Conservation (phyloP, 768 basidiomycete genomes). For the Phlegmacium glaucopus region DNA sequence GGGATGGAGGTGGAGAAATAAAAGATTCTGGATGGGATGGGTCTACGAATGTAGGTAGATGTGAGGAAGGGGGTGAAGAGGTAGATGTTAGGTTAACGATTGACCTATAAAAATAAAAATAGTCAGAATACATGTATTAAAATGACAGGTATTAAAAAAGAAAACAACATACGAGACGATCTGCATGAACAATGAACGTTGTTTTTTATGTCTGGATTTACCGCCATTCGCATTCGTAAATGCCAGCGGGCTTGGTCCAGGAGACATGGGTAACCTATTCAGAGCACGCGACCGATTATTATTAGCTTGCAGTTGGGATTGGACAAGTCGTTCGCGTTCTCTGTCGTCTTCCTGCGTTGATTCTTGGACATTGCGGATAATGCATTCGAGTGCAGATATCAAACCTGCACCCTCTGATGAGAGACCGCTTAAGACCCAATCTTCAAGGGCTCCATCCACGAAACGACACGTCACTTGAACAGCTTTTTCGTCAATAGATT, state of each 20-base stretch:
- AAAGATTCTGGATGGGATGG: constrained; percentile 25
- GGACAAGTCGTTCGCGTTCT: constrained; percentile 30
- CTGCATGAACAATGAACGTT: constrained; percentile 67
- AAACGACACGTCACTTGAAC: constrained; percentile 48
- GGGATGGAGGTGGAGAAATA: constrained; percentile 14
- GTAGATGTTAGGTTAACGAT: constrained; percentile 29
- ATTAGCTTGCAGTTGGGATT: constrained; percentile 23
- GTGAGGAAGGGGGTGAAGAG: constrained; percentile 21
- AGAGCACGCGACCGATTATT: constrained; percentile 5
- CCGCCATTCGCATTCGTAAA: neutral
- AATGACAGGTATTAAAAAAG: too few relatives aligned
- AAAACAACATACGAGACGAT: constrained; percentile 44
- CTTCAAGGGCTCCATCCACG: constrained; percentile 50
- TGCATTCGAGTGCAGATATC: constrained; percentile 44
- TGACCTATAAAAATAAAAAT: constrained; percentile 16
- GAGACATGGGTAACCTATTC: too few relatives aligned
- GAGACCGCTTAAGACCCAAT: constrained; percentile 35
- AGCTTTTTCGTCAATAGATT: too few relatives aligned
- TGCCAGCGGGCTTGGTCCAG: neutral
- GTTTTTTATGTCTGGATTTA: constrained; percentile 54
- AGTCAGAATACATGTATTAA: constrained; percentile 1
- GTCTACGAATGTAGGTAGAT: constrained; percentile 13
- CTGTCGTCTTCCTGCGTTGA: constrained; percentile 41
- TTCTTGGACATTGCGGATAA: constrained; percentile 50
- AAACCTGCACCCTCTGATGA: constrained; percentile 8